phyloP scores from a whole-genome alignment of 768 basidiomycete genomes.

The Pisolithus microcarpus region DNA sequence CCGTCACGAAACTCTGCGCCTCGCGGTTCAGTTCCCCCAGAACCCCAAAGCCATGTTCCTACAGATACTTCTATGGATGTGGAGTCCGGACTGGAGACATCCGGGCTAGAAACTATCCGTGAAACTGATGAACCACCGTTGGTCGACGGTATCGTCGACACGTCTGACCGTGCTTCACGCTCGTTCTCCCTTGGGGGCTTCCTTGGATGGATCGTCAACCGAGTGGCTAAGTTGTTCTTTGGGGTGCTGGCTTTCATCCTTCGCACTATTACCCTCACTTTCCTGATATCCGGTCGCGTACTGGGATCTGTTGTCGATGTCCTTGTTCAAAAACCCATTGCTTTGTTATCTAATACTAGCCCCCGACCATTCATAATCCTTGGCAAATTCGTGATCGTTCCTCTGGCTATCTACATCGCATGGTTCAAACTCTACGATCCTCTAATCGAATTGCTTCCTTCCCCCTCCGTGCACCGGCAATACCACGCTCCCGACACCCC shows the following conservation, averaged over 20 bases:
- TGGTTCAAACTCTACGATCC: conserved; percentile 40
- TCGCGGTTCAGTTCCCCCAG: conserved; percentile 38
- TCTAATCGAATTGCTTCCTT: conserved; percentile 27
- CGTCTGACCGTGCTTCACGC: conserved; percentile 12
- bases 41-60: conserved; percentile 13
- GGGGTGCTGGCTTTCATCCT: conserved; percentile 19
- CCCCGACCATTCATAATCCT: conserved; percentile 27
- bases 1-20: conserved; percentile 29
- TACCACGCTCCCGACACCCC: conserved; percentile 55
- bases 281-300: conserved; percentile 40
- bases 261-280: conserved; percentile 25
- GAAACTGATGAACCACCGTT: conserved; percentile 52
- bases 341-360: conserved; percentile 30
- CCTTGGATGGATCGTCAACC: conserved; percentile 39
- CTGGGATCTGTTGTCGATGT: conserved; percentile 45
- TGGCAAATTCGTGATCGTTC: conserved; percentile 38
- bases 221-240: conserved; percentile 23
- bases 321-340: conserved; percentile 41
- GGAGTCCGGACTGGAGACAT: conserved; percentile 49
- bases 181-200: conserved; percentile 41
- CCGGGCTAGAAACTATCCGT: conserved; percentile 53
- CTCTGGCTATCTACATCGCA: conserved; percentile 35
- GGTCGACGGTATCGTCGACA: conserved; percentile 22
- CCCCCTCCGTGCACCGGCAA: conserved; percentile 23
- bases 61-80: conserved; percentile 29